Evolutionary conservation across 2,329 filamentous ascomycete species (phyloP).

Genomic region (Pyricularia sp.): DNA sequence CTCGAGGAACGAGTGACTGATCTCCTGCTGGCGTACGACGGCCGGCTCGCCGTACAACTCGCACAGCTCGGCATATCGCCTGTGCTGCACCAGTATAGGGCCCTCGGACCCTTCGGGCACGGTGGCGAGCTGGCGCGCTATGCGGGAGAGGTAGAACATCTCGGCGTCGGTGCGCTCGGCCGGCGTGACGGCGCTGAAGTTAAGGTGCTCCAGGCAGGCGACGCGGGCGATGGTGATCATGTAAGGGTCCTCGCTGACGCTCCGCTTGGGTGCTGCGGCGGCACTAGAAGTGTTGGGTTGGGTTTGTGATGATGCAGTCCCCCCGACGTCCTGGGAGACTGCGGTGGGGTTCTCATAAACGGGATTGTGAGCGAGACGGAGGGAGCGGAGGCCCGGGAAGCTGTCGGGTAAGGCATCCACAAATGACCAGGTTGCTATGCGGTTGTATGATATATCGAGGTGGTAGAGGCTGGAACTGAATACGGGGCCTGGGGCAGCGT

Average conservation of each 20-base stretch:
- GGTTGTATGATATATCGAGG: conserved; percentile 67
- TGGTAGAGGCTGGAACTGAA: conserved; percentile 50
- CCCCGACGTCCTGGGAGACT: not conserved
- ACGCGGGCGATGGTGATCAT: conserved; percentile 81
- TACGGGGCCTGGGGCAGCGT: conserved; percentile 25
- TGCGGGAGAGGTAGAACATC: conserved; percentile 83
- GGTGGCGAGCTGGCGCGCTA: conserved; percentile 63
- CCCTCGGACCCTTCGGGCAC: conserved; percentile 42
- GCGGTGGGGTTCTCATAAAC: conserved; percentile 47
- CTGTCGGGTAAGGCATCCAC: conserved; percentile 56
- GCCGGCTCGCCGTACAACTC: conserved; percentile 64
- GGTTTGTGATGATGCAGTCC: not conserved
- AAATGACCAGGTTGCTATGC: conserved; percentile 60
- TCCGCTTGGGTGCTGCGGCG: conserved; percentile 18
- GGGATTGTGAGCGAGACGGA: conserved; percentile 81
- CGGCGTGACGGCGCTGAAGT: conserved; percentile 61
- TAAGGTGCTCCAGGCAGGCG: conserved; percentile 56
- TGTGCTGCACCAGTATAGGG: conserved; percentile 53
- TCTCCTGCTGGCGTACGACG: conserved; percentile 43
- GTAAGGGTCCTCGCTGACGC: conserved; percentile 60
- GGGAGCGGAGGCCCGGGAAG: conserved; percentile 64
- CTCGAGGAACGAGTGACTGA: conserved; percentile 75
- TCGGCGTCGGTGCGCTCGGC: conserved; percentile 82
- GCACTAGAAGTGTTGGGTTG: conserved; percentile 20
- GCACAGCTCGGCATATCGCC: conserved; percentile 66